Conservation (phyloP, 2,329 filamentous ascomycete species). For the Sordariomycetes sp. region DNA sequence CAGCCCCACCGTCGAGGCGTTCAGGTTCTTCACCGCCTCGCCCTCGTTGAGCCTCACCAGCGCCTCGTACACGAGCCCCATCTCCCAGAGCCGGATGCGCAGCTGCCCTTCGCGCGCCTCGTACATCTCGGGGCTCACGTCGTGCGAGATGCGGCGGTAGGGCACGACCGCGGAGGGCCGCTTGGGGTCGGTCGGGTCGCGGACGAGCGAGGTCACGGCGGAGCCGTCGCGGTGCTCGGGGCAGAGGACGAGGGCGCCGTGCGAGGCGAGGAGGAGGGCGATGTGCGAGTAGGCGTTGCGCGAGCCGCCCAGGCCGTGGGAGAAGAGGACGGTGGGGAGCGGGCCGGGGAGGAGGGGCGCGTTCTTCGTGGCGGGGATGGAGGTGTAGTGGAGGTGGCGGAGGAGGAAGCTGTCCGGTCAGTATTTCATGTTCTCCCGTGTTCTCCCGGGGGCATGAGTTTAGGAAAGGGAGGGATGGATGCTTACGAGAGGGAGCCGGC, state of each 20-base stretch:
- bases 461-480: not conserved
- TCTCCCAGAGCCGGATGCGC: constrained; percentile 67
- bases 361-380: constrained; percentile 63
- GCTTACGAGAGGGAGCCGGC: constrained; percentile 50
- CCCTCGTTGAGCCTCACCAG: constrained; percentile 55
- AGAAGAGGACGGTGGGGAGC: constrained; percentile 70
- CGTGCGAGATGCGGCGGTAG: constrained; percentile 49
- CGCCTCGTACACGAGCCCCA: constrained; percentile 60
- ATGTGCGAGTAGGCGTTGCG: constrained; percentile 81
- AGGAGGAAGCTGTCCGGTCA: constrained; percentile 45
- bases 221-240: constrained; percentile 79
- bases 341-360: constrained; percentile 46
- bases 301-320: constrained; percentile 72
- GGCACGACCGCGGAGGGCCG: constrained; percentile 21
- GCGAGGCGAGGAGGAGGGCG: constrained; percentile 65
- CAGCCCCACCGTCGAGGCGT: constrained; percentile 38
- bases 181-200: constrained; percentile 30
- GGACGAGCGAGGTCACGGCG: constrained; percentile 62
- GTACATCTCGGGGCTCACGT: constrained; percentile 54
- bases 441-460: not conserved
- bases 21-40: constrained; percentile 36
- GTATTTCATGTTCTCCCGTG: not conserved
- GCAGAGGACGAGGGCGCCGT: constrained; percentile 71
- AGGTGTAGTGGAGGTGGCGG: constrained; percentile 61
- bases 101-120: constrained; percentile 60